Conservation (phyloP, 169 alveolate species). For the Eimeria zaria region DNA sequence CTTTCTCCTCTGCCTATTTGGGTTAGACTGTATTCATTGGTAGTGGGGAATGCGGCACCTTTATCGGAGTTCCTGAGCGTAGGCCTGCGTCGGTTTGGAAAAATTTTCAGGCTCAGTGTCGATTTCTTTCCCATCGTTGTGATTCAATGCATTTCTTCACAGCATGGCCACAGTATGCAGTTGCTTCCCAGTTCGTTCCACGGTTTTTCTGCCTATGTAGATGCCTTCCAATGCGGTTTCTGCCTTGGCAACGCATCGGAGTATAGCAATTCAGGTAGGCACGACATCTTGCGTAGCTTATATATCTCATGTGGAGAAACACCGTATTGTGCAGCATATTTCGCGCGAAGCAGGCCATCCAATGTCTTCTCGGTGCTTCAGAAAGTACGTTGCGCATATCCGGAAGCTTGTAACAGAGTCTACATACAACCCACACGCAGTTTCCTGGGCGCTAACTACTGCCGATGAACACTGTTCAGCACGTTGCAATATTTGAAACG, state of each 20-base stretch:
- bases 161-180: not conserved
- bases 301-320: not conserved
- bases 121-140: not conserved
- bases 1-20: too few relatives aligned
- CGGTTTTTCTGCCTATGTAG: too few relatives aligned
- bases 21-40: too few relatives aligned
- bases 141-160: not conserved
- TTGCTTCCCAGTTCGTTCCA: not conserved
- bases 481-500: not conserved
- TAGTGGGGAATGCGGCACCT: too few relatives aligned
- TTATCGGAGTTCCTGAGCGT: too few relatives aligned
- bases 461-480: not conserved
- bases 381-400: not conserved
- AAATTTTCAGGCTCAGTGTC: not conserved
- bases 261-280: not conserved
- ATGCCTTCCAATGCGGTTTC: too few relatives aligned
- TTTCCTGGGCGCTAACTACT: not conserved
- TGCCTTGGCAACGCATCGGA: not conserved
- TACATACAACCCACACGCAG: too few relatives aligned
- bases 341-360: not conserved
- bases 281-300: not conserved
- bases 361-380: not conserved
- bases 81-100: too few relatives aligned
- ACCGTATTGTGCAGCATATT: not conserved
- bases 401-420: not conserved